Evolutionary conservation across 805 yeast species (phyloP), one percentile per base, ranked within the genome.

Genomic region (Suhomyces faveliae): DNA sequence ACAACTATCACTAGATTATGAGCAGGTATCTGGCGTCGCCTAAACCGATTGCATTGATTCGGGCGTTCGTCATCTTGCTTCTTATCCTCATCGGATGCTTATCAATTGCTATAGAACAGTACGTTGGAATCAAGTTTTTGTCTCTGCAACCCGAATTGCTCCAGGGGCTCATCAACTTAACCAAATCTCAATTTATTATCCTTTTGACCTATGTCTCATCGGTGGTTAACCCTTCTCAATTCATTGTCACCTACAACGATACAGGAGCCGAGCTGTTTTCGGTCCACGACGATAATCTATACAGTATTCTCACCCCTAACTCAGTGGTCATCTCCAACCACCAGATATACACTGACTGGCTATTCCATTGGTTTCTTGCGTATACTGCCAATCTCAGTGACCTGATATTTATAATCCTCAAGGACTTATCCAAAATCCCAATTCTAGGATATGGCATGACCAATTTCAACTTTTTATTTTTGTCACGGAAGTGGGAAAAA

Each of bases 321-420:
- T 76, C 87, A 0, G 76, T 92, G 2, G 63, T 85, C 40, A 84
- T 91, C 29, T 81, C 94, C n/a, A 92, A 92, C 62, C 98, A 92
- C 66, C 97, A 91, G 68, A 85, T 92, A 20, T 92, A 92, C 63
- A 83, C 92, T 3, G 99, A 92, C 63, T 92, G 99, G 99, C 75
- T 87, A 9, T 90, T 80, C 57, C 56, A 89, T 47, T 92, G 99
- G 99, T 92, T 88, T 81, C 51, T 87, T 17, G 73, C 87, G 0
- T 86, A 88, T 62, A 77, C 90, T 5, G 79, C 89, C 10, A 64
- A 75, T n/a, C 64, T 84, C 39, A 80, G 84, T 7, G 86, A 85
- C 33, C 74, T 79, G 42, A 73, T 91, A 8, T 81, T 77, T 56
- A 89, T 92, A 49, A 78, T 89, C 51, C 73, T 91, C 64, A 92